Conservation (phyloP, 129 eudicot species). For the Flaveria brownii region DNA sequence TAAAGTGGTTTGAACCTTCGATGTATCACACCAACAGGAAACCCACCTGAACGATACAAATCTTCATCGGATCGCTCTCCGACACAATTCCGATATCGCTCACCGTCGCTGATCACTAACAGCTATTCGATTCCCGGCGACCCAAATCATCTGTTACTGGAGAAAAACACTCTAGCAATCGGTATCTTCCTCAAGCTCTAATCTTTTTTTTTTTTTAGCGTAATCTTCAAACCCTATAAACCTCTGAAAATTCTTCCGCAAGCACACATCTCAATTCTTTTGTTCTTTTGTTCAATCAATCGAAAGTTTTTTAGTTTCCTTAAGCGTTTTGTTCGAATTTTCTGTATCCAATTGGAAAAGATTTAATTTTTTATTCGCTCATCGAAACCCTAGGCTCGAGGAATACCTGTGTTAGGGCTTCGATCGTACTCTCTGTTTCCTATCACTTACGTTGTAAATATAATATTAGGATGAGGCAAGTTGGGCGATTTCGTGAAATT, state of each 20-base stretch:
- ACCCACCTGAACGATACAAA: background rate
- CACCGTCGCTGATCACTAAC: slow-evolving; percentile 7
- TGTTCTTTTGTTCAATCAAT: background rate
- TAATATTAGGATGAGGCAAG: slow-evolving; percentile 39
- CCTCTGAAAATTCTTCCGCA: slow-evolving; percentile 29
- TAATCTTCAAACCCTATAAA: slow-evolving; percentile 27
- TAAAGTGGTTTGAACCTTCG: background rate
- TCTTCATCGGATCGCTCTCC: slow-evolving; percentile 25
- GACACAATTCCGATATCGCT: background rate
- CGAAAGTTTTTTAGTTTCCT: background rate
- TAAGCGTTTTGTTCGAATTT: slow-evolving; percentile 11
- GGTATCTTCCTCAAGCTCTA: slow-evolving; percentile 18
- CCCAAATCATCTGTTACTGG: background rate
- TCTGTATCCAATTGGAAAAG: background rate
- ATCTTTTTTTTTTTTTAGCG: slow-evolving; percentile 3
- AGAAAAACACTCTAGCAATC: slow-evolving; percentile 8
- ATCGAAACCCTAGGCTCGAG: slow-evolving; percentile 44
- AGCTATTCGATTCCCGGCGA: slow-evolving; percentile 9
- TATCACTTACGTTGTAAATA: background rate
- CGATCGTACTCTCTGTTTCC: background rate
- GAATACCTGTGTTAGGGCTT: slow-evolving; percentile 31
- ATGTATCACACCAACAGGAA: slow-evolving; percentile 15
- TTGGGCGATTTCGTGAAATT: slow-evolving; percentile 39
- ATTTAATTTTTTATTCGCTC: slow-evolving; percentile 15
- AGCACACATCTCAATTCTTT: slow-evolving; percentile 9